Evolutionary conservation across 116 monocot species (phyloP), one percentile per base, ranked within the genome.

Genomic region (Phalaenopsis hybrid): DNA sequence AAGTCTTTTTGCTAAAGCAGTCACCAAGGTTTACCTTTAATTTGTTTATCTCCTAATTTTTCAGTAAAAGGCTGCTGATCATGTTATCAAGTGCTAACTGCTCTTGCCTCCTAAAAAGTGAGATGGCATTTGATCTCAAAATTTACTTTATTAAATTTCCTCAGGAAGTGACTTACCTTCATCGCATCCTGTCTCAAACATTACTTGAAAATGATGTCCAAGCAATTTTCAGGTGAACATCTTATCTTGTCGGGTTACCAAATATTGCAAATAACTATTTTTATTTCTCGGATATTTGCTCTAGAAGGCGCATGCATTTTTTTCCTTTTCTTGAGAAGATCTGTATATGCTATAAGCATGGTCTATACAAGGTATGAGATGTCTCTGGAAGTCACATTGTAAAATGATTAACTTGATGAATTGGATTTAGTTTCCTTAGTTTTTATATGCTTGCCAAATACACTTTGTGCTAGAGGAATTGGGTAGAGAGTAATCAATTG

Each of bases 141-240:
- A 65, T 34, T 81, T 16, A 16, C 55, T 55, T 55, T 16, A 16
- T 17, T 55, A 16, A 16, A 15, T 83, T 18, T 86, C 67, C 83
- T 9, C 90, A 98, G 98, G 93, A 98, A 91, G 98, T 95, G 57
- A 81, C 88, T 46, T 98, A 89, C 87, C 93, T 98, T 84, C 95
- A 98, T 81, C 93, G 93, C 48, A 92, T 95, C 70, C 79, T 98
- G 41, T 94, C 98, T 75, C 94, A 95, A 84, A 98, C 79, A 80
- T 83, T 98, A 81, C 92, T 93, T 48, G 98, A 95, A 81, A 81
- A 58, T 81, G 98, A 98, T 83, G 93, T 98, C 74, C 93, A 86
- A 82, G 84, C 84, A 73, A 98, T 98, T 76, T 98, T 98, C 88
- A 91, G 98, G 98, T 95, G 67, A 81, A 78, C 28, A 68, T 23